Conservation (phyloP, 768 basidiomycete genomes). For the Russula lepida region DNA sequence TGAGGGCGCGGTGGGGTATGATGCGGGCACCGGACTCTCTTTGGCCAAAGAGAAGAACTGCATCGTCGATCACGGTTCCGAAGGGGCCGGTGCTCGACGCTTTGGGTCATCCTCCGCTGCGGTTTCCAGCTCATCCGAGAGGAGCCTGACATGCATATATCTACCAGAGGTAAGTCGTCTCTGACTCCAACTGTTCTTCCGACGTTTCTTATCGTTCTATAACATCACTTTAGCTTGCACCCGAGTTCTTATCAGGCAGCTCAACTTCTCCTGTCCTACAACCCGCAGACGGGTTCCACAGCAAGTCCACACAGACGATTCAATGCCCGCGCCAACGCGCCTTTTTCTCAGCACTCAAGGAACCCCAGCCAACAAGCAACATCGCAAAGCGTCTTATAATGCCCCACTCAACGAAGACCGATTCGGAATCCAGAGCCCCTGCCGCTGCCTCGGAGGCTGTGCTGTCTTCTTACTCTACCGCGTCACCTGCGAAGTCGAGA, state of each 20-base stretch:
- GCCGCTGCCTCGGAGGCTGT: background rate
- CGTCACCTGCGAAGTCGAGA: background rate
- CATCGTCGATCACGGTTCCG: background rate
- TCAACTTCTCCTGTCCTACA: slow-evolving; percentile 15
- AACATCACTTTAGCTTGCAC: slow-evolving; percentile 7
- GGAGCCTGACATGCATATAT: slow-evolving; percentile 18
- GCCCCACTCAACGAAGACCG: background rate
- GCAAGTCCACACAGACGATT: slow-evolving; percentile 3
- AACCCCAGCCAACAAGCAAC: background rate
- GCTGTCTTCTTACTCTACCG: background rate
- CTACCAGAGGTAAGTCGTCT: slow-evolving; percentile 5
- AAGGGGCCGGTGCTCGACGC: background rate
- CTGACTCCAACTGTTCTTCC: background rate
- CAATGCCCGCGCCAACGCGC: slow-evolving; percentile 11
- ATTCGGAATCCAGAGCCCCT: background rate
- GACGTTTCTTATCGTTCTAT: background rate
- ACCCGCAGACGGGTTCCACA: slow-evolving; percentile 17
- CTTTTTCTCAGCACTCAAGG: slow-evolving; percentile 11
- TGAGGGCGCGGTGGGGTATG: background rate
- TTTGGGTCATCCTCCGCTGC: background rate
- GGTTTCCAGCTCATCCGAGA: slow-evolving; percentile 4
- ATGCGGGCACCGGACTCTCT: background rate
- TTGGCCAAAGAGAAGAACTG: slow-evolving; percentile 4
- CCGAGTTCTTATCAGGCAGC: slow-evolving; percentile 18
- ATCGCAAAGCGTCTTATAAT: slow-evolving; percentile 3